These are phyloP conservation scores for Scheffersomyces quercinus DNA, from an alignment of 1,139 yeast genomes.

Conservation along the genomic window DNA sequence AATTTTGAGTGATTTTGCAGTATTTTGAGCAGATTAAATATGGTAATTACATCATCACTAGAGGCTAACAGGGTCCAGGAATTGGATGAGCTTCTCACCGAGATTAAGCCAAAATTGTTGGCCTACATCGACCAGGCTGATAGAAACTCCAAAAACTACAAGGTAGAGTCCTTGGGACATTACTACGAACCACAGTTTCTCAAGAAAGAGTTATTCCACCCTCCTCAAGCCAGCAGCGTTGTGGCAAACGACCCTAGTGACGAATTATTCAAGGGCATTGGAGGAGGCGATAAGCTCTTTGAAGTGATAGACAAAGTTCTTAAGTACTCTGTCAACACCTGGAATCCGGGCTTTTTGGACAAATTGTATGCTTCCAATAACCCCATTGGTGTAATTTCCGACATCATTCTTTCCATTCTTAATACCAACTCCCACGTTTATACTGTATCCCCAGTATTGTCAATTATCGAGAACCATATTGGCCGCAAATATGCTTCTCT, in stretches of 20 bases:
- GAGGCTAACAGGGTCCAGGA: constrained; percentile 42
- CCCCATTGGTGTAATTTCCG: constrained; percentile 80
- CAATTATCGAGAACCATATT: constrained; percentile 71
- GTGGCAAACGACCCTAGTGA: constrained; percentile 7
- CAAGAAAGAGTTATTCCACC: constrained; percentile 22
- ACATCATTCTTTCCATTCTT: constrained; percentile 64
- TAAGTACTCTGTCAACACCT: constrained; percentile 73
- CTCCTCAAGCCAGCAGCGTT: constrained; percentile 4
- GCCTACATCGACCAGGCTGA: constrained; percentile 39
- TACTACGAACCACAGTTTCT: constrained; percentile 39
- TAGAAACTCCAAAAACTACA: constrained; percentile 26
- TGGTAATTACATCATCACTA: constrained; percentile 17
- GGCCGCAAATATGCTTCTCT: constrained; percentile 67
- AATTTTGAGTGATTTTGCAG: too few species aligned
- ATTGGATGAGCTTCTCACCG: constrained; percentile 32
- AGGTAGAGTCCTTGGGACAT: constrained; percentile 34
- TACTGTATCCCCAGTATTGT: constrained; percentile 81
- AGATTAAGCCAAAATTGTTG: constrained; percentile 38
- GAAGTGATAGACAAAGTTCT: constrained; percentile 58
- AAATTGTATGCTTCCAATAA: constrained; percentile 82
- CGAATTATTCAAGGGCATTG: constrained; percentile 1
- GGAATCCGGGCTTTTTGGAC: constrained; percentile 87
- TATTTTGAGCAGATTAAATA: background rate
- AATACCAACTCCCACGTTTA: constrained; percentile 87
- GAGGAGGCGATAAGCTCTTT: constrained; percentile 16